A percentile compares a stretch with the other conserved stretches of the same genome.
phyloP scores from a whole-genome alignment of 768 basidiomycete species.

The Stropharia rugosoannulata region DNA sequence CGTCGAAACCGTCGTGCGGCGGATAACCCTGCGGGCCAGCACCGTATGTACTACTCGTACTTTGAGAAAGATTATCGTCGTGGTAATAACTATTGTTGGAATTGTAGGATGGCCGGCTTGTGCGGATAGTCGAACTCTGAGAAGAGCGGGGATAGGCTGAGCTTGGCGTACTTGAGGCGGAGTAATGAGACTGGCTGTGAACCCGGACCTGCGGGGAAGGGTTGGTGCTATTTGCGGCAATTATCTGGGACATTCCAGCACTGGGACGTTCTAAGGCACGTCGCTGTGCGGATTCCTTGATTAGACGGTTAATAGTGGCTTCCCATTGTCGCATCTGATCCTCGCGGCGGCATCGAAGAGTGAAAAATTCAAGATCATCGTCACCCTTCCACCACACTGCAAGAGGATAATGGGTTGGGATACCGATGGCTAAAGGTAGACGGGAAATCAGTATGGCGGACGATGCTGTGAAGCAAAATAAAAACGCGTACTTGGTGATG shows the following conservation, averaged over 20 bases:
- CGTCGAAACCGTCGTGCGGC: constrained; percentile 68
- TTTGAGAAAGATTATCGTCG: constrained; percentile 34
- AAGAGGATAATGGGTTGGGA: constrained; percentile 68
- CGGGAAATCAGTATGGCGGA: constrained; percentile 2
- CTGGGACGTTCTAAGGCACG: constrained; percentile 59
- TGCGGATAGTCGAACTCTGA: constrained; percentile 20
- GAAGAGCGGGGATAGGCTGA: constrained; percentile 33
- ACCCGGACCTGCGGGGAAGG: constrained; percentile 37
- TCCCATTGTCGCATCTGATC: constrained; percentile 96
- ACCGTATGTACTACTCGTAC: constrained; percentile 26
- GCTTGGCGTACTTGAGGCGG: constrained; percentile 22
- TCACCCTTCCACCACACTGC: constrained; percentile 96
- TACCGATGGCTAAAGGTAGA: constrained; percentile 38
- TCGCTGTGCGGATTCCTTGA: constrained; percentile 71
- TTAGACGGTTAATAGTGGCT: constrained; percentile 81
- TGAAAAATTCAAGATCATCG: constrained; percentile 91
- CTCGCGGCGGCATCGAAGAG: constrained; percentile 88
- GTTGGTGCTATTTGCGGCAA: constrained; percentile 47
- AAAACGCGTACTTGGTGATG: constrained; percentile 54
- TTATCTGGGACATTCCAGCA: constrained; percentile 48
- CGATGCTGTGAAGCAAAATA: constrained; percentile 8
- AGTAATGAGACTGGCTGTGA: constrained; percentile 29
- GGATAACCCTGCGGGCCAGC: constrained; percentile 56
- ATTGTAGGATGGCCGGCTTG: constrained; percentile 25
- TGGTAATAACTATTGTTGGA: constrained; percentile 13